These are phyloP conservation scores for Fomes fomentarius DNA, from an alignment of 1,284 basidiomycete genomes.

Conservation along the genomic window DNA sequence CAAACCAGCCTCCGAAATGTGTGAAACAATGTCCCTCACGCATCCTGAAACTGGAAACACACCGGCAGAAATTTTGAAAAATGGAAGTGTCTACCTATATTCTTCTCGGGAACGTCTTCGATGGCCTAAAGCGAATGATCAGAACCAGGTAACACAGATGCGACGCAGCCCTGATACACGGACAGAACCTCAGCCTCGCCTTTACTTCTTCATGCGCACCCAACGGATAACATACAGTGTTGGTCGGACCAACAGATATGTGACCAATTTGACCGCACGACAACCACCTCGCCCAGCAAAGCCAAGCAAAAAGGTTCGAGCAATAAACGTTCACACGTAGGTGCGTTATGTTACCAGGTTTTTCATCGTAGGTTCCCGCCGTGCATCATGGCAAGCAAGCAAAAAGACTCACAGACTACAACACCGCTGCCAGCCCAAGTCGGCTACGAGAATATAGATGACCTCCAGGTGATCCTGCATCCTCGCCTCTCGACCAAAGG, in stretches of 20 bases:
- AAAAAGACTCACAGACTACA: slow-evolving; percentile 34
- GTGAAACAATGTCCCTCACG: no score
- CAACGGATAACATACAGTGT: slow-evolving; percentile 34
- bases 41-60: no score
- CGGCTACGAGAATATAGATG: slow-evolving; percentile 52
- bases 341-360: slow-evolving; percentile 86
- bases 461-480: slow-evolving; percentile 88
- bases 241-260: slow-evolving; percentile 12
- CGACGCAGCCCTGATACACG: slow-evolving; percentile 1
- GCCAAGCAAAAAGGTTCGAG: slow-evolving; percentile 2
- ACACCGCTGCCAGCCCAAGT: not conserved
- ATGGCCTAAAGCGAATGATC: slow-evolving; percentile 1
- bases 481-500: slow-evolving; percentile 84
- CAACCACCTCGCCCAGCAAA: not conserved
- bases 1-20: no score
- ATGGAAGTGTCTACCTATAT: not conserved
- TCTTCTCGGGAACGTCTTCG: not conserved
- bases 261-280: slow-evolving; percentile 8
- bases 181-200: slow-evolving; percentile 77
- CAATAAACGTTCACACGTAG: slow-evolving; percentile 40
- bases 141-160: not conserved
- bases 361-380: slow-evolving; percentile 62
- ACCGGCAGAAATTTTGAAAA: not conserved
- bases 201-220: slow-evolving; percentile 78
- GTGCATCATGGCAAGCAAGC: slow-evolving; percentile 11